These are phyloP conservation scores for Fusarium tuaranense DNA, from an alignment of 2,329 filamentous ascomycete species.

Conservation along the genomic window DNA sequence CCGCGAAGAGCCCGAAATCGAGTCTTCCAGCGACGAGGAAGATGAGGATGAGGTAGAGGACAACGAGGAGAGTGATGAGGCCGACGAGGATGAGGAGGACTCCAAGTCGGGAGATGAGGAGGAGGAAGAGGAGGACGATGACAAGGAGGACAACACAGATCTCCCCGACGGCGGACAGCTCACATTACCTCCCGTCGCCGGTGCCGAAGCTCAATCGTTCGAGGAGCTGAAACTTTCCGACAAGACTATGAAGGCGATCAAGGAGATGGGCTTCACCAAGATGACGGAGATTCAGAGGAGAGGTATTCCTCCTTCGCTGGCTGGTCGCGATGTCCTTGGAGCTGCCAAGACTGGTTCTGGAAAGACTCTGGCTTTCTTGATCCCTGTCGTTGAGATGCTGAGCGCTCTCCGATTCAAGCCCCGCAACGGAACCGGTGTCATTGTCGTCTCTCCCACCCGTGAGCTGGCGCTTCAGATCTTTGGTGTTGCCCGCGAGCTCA, in stretches of 20 bases:
- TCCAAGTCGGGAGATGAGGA: constrained; percentile 44
- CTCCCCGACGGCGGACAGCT: constrained; percentile 53
- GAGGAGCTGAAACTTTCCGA: constrained; percentile 86
- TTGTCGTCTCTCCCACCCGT: constrained; percentile 92
- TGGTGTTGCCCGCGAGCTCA: constrained; percentile 91
- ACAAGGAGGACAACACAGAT: constrained; percentile 47
- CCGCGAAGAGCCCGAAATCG: constrained; percentile 41
- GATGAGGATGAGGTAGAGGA: constrained; percentile 46
- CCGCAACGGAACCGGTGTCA: constrained; percentile 90
- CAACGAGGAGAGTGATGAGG: constrained; percentile 42
- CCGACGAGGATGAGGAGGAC: constrained; percentile 47
- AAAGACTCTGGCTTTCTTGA: constrained; percentile 94
- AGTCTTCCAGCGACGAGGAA: constrained; percentile 44
- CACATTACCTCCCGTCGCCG: constrained; percentile 65
- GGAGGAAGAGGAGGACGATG: constrained; percentile 43
- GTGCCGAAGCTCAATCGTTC: constrained; percentile 76
- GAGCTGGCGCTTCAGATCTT: constrained; percentile 97
- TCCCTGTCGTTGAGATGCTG: constrained; percentile 94
- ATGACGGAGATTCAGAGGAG: constrained; percentile 96
- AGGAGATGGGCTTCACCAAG: constrained; percentile 91
- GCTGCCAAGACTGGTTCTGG: constrained; percentile 96
- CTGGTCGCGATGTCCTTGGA: constrained; percentile 91
- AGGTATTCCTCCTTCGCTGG: constrained; percentile 87
- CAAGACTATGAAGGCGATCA: constrained; percentile 87
- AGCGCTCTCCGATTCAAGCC: constrained; percentile 93